phyloP scores from a whole-genome alignment of 2,329 filamentous ascomycete species.

The Westerdykella ornata region DNA sequence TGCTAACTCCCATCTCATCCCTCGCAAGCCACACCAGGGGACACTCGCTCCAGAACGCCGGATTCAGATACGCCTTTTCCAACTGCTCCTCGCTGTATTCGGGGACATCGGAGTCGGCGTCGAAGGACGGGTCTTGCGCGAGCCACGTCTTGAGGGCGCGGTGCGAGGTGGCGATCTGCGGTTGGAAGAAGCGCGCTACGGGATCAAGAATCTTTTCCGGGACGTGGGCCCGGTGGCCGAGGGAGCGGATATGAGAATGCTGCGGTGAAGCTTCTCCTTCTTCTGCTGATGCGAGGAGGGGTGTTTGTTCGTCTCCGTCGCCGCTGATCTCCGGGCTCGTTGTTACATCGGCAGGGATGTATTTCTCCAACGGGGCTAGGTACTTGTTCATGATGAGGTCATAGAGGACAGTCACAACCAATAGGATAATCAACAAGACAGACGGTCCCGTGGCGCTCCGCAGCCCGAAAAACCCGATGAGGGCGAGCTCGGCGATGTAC shows the following conservation, averaged over 20 bases:
- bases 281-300: constrained; percentile 28
- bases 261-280: constrained; percentile 21
- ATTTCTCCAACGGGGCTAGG: constrained; percentile 31
- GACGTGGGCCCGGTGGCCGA: constrained; percentile 21
- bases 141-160: constrained; percentile 32
- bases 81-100: constrained; percentile 30
- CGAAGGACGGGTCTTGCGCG: constrained; percentile 18
- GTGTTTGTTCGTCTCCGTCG: constrained; percentile 18
- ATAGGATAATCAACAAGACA: constrained; percentile 26
- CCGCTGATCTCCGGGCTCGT: constrained; percentile 14
- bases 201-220: constrained; percentile 22
- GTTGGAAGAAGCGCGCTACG: constrained; percentile 30
- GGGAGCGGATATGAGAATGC: constrained; percentile 20
- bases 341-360: constrained; percentile 29
- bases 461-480: constrained; percentile 71
- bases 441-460: constrained; percentile 29
- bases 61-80: constrained; percentile 32
- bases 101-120: constrained; percentile 22
- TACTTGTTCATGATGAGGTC: constrained; percentile 31
- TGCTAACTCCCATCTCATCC: constrained; percentile 29
- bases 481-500: constrained; percentile 73
- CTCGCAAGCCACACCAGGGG: constrained; percentile 31
- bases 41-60: constrained; percentile 29
- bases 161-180: constrained; percentile 31
- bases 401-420: constrained; percentile 29